Evolutionary conservation across 306 rosid genomes (phyloP).

Genomic region (Vachellia collinsii): DNA sequence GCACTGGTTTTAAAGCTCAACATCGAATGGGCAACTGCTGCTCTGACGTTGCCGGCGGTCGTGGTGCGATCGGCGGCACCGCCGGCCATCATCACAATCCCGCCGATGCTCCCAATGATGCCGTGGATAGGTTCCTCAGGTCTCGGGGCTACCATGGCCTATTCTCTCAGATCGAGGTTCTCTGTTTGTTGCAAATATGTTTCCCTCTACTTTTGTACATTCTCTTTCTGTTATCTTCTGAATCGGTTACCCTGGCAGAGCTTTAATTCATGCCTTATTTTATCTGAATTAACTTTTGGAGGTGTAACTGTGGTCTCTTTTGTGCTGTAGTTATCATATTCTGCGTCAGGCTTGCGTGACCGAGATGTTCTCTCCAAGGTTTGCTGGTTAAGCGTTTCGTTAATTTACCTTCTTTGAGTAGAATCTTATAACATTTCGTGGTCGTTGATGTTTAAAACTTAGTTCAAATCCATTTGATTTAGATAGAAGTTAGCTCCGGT

Average conservation of each 20-base stretch:
- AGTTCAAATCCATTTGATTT: neutral
- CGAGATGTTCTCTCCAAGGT: conserved; percentile 94
- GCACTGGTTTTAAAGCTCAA: conserved; percentile 32
- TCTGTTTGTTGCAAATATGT: neutral
- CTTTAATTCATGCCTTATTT: conserved; percentile 24
- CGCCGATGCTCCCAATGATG: conserved; percentile 59
- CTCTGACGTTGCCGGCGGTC: conserved; percentile 76
- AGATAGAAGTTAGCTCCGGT: neutral
- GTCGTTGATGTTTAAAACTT: neutral
- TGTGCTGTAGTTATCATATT: conserved; percentile 71
- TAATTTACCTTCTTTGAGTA: conserved; percentile 20
- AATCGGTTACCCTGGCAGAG: neutral
- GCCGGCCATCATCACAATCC: conserved; percentile 41
- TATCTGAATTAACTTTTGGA: neutral
- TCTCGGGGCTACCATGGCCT: conserved; percentile 80
- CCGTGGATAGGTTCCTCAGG: conserved; percentile 69
- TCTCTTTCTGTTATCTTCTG: conserved; percentile 4
- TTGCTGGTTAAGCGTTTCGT: conserved; percentile 43
- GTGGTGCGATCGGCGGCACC: conserved; percentile 72
- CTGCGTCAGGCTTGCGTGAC: conserved; percentile 80
- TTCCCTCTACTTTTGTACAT: neutral
- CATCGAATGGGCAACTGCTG: conserved; percentile 81
- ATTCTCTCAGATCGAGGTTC: conserved; percentile 99
- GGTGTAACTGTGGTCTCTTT: conserved; percentile 22
- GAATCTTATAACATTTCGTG: neutral